These are phyloP conservation scores for Liriodendron chinense DNA, from an alignment of 164 flowering plant genomes.

Conservation along the genomic window DNA sequence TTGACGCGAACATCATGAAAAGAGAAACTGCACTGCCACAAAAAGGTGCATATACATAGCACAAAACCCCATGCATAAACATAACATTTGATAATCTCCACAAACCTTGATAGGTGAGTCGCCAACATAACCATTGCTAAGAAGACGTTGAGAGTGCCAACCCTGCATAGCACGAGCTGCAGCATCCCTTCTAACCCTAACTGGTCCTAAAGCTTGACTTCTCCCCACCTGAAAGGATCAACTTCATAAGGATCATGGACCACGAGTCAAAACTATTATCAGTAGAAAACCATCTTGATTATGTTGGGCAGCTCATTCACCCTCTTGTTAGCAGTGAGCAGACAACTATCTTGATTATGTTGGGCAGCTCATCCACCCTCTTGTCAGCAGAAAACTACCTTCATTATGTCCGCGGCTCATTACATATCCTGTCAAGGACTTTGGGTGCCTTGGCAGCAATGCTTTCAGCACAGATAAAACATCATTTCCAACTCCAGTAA, in stretches of 20 bases:
- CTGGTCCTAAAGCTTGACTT: constrained; percentile 54
- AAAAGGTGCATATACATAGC: neutral
- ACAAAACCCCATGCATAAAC: neutral
- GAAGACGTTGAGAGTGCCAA: constrained; percentile 84
- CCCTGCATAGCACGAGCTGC: constrained; percentile 98
- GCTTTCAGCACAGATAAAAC: neutral
- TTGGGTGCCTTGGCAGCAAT: neutral
- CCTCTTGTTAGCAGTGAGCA: neutral
- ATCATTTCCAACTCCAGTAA: neutral
- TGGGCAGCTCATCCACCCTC: neutral
- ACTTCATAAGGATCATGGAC: neutral
- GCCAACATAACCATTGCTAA: constrained; percentile 81
- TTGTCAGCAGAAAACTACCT: neutral
- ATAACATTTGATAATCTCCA: neutral
- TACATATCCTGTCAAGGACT: neutral
- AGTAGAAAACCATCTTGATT: neutral
- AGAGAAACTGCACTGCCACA: neutral
- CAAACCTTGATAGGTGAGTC: constrained; percentile 74
- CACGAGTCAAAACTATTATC: neutral
- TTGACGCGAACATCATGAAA: neutral
- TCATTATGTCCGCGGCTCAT: neutral
- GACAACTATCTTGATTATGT: neutral
- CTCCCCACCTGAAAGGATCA: constrained; percentile 28
- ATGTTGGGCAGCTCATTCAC: neutral
- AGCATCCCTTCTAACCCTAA: constrained; percentile 87